phyloP scores from a whole-genome alignment of 73 alveolate species.

The Stentor roeselii region DNA sequence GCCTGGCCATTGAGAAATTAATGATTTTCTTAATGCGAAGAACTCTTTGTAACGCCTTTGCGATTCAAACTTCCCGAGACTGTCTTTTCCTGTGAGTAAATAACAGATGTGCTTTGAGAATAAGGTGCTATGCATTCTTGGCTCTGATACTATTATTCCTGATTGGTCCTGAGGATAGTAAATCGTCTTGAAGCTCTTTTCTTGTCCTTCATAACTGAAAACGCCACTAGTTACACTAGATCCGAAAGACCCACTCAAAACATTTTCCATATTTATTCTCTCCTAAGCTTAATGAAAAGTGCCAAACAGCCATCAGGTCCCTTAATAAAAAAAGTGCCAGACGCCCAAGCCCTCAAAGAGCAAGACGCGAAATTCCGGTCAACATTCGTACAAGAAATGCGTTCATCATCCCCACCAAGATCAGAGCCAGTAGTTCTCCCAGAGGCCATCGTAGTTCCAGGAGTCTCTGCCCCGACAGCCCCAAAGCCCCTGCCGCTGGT shows the following conservation, averaged over 20 bases:
- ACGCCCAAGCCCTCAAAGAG: background rate
- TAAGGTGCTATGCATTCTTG: background rate
- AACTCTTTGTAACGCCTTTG: slow-evolving; percentile 18
- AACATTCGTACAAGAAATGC: background rate
- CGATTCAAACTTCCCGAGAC: background rate
- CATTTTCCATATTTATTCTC: background rate
- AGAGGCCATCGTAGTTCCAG: slow-evolving; percentile 2
- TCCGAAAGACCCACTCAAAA: background rate
- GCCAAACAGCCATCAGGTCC: background rate
- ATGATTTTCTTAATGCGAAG: background rate
- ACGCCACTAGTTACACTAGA: background rate
- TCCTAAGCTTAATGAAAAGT: background rate
- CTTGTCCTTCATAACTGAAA: too few species aligned
- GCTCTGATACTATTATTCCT: background rate
- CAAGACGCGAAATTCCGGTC: background rate
- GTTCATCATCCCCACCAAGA: background rate
- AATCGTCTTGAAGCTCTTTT: background rate
- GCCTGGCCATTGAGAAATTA: slow-evolving; percentile 15
- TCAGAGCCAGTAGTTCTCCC: slow-evolving; percentile 8
- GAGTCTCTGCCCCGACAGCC: background rate
- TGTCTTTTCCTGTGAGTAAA: background rate
- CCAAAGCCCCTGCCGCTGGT: background rate
- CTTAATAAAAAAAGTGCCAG: background rate
- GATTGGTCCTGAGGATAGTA: background rate
- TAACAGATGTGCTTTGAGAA: background rate